Percentiles rank a stretch among this genome's conserved stretches.
These are phyloP conservation scores for Halophytophthora polymorphica DNA, from an alignment of 352 stramenopile genomes.

Conservation along the genomic window DNA sequence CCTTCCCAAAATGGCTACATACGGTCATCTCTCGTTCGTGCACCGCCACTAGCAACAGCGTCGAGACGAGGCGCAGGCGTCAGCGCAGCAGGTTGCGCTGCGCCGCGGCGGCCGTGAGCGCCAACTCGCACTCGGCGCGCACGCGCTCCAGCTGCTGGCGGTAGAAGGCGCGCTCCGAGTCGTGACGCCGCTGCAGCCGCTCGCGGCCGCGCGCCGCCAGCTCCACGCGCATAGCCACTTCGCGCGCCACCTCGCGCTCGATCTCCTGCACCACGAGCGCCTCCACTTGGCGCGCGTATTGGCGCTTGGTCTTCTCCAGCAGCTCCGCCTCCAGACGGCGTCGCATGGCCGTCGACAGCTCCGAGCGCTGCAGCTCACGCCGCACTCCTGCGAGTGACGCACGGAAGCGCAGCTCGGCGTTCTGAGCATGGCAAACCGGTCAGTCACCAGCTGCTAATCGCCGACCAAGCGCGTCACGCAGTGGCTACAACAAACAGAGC, in stretches of 20 bases:
- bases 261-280: slow-evolving; percentile 56
- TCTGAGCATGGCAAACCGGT: slow-evolving; percentile 22
- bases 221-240: slow-evolving; percentile 54
- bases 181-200: slow-evolving; percentile 50
- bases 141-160: slow-evolving; percentile 61
- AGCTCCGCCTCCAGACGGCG: slow-evolving; percentile 46
- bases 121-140: slow-evolving; percentile 60
- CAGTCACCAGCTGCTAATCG: neutral
- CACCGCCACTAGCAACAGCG: neutral
- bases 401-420: slow-evolving; percentile 42
- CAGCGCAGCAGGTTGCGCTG: slow-evolving; percentile 75
- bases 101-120: slow-evolving; percentile 53
- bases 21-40: neutral
- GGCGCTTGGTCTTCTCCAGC: slow-evolving; percentile 60
- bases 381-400: slow-evolving; percentile 51
- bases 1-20: neutral
- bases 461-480: neutral
- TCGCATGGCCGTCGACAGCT: slow-evolving; percentile 31
- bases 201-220: slow-evolving; percentile 33
- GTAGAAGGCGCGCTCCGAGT: slow-evolving; percentile 49
- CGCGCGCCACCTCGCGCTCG: slow-evolving; percentile 55
- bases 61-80: slow-evolving; percentile 6
- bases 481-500: neutral
- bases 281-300: slow-evolving; percentile 55
- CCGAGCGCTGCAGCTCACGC: slow-evolving; percentile 39